Base-by-base conservation (phyloP, 495 filamentous ascomycete species). In the Lasiosphaeriaceae sp. region DNA sequence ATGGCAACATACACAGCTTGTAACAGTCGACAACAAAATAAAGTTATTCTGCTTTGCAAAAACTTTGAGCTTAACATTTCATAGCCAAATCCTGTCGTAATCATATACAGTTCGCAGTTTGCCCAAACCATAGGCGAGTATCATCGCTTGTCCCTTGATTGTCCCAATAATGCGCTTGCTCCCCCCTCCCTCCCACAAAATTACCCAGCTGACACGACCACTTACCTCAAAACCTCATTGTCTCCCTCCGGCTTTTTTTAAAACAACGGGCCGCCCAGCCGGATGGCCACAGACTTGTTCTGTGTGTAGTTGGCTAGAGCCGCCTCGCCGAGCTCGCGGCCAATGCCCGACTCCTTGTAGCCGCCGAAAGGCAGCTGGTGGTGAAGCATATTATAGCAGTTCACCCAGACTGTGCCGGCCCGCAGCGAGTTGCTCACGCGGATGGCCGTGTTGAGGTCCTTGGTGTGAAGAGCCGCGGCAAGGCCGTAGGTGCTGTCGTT, bases 231-330 rank as follows among this genome's bases (percentile, higher is more conserved):
- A n/a, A n/a, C n/a, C 39, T 43, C 39, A 43, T 43, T 17, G 8
- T 43, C 14, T 17, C n/a, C 39, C 16, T n/a, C 39, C 39, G 14
- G 1, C 12, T 3, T 17, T 4, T 4, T 34, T 49, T 62, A 65
- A 21, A 61, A 63, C 29, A 66, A 11, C 20, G 60, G 57, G 35
- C 61, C 65, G 16, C 31, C 45, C 41, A 68, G 46, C 35, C 65
- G 56, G 65, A 86, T 79, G 24, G 76, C 67, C 14, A 86, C 83
- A 22, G 77, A 78, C 78, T 86, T 86, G 59, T 67, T 74, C 77
- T 98, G 89, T 43, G 86, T 92, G 76, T 97, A 97, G 81, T 96
- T 96, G 56, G 86, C 86, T 48, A 98, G 74, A 8, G 92, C 94
- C 52, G 87, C 92, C 80, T 96, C 91, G 61, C 94, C 94, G 35